Evolutionary conservation across 345 rosid genomes (phyloP).

Genomic region (Acer negundo): DNA sequence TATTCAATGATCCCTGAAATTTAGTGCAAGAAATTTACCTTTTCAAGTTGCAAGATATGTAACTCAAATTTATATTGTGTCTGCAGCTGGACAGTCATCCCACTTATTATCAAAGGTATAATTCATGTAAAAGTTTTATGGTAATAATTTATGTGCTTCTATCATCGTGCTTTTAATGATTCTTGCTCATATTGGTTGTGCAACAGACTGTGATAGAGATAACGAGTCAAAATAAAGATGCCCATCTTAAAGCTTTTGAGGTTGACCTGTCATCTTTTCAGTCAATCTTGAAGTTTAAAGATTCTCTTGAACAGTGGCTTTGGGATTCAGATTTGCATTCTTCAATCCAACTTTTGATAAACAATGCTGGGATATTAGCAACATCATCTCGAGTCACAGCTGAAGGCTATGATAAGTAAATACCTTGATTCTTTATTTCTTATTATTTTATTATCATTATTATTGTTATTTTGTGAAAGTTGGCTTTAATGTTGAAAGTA

Average conservation of each 20-base stretch:
- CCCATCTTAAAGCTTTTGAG: slow-evolving; percentile 61
- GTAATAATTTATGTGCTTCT: slow-evolving; percentile 1
- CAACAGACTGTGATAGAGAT: slow-evolving; percentile 62
- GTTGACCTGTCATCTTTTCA: slow-evolving; percentile 69
- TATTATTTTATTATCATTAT: neutral
- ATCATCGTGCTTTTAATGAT: slow-evolving; percentile 12
- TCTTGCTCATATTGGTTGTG: slow-evolving; percentile 13
- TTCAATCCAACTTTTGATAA: slow-evolving; percentile 81
- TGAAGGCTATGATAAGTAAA: slow-evolving; percentile 85
- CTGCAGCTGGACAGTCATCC: slow-evolving; percentile 77
- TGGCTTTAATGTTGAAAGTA: neutral
- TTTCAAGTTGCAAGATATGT: slow-evolving; percentile 5
- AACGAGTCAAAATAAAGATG: slow-evolving; percentile 44
- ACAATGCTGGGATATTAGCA: slow-evolving; percentile 94
- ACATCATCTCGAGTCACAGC: slow-evolving; percentile 53
- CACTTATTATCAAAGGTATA: slow-evolving; percentile 56
- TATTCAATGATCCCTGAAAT: neutral
- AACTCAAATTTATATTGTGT: slow-evolving; percentile 31
- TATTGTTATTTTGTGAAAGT: slow-evolving; percentile 3
- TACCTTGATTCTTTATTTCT: slow-evolving; percentile 6
- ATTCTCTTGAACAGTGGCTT: slow-evolving; percentile 77
- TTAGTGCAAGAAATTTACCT: neutral
- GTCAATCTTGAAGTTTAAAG: slow-evolving; percentile 63
- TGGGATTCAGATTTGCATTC: slow-evolving; percentile 65
- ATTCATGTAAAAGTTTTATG: neutral